Conservation (phyloP, 148 eudicot species). For the Cornus florida region DNA sequence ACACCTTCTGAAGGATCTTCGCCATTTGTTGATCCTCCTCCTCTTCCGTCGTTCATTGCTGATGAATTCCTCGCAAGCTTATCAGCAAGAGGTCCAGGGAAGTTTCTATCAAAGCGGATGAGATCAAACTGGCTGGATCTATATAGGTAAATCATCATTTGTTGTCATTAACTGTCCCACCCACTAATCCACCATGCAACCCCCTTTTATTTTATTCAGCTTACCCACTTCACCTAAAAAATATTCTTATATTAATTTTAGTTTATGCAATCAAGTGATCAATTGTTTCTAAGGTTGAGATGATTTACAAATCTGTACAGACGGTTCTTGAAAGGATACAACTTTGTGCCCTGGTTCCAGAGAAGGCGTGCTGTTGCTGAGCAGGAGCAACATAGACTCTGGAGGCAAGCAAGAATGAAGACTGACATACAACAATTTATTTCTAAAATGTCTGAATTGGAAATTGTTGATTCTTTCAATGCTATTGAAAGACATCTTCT, state of each 20-base stretch:
- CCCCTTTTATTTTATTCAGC: no score
- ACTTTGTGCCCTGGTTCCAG: conserved; percentile 88
- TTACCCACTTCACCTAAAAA: no score
- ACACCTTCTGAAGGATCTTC: conserved; percentile 93
- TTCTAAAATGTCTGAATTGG: conserved; percentile 74
- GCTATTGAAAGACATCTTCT: conserved; percentile 85
- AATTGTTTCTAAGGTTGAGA: neutral
- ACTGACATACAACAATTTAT: conserved; percentile 65
- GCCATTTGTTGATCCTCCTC: conserved; percentile 90
- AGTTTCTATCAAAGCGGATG: conserved; percentile 89
- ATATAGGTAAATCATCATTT: conserved; percentile 54
- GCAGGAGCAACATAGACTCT: conserved; percentile 76
- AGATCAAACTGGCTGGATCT: conserved; percentile 92
- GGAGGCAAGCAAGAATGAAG: conserved; percentile 88
- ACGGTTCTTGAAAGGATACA: conserved; percentile 81
- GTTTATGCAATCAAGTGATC: neutral
- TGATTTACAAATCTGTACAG: conserved; percentile 33
- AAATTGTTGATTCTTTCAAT: conserved; percentile 84
- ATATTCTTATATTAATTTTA: neutral
- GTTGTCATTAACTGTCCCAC: neutral
- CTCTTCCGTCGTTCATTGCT: conserved; percentile 57
- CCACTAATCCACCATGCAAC: no score
- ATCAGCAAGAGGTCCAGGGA: conserved; percentile 94
- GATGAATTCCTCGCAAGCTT: conserved; percentile 78
- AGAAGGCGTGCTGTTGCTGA: conserved; percentile 83